Percentiles rank a stretch among this genome's conserved stretches.
Conservation (phyloP, 2,329 filamentous ascomycete species). For the Aspergillus vadensis region DNA sequence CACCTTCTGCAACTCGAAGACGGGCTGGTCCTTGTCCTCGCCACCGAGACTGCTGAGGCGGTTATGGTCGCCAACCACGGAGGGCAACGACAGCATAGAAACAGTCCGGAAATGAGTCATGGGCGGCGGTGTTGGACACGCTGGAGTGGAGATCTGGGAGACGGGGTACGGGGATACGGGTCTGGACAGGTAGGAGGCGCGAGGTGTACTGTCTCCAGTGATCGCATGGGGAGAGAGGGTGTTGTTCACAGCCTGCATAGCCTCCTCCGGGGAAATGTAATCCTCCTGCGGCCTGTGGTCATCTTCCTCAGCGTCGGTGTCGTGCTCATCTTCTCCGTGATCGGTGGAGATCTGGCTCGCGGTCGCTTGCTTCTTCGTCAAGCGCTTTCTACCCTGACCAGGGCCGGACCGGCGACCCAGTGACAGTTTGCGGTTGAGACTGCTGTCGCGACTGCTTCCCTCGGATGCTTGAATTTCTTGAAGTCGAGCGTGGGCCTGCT, state of each 20-base stretch:
- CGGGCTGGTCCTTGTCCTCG: slow-evolving; percentile 56
- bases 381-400: slow-evolving; percentile 26
- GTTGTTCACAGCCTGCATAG: slow-evolving; percentile 11
- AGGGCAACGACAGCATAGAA: slow-evolving; percentile 57
- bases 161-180: slow-evolving; percentile 8
- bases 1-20: slow-evolving; percentile 63
- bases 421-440: slow-evolving; percentile 37
- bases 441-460: slow-evolving; percentile 25
- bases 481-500: slow-evolving; percentile 1
- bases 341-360: background rate
- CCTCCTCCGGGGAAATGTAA: slow-evolving; percentile 14
- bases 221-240: background rate
- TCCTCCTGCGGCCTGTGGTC: background rate
- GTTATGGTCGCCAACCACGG: slow-evolving; percentile 59
- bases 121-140: background rate
- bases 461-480: slow-evolving; percentile 31
- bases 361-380: background rate
- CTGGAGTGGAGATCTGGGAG: slow-evolving; percentile 6
- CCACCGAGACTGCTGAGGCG: background rate
- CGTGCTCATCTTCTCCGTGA: background rate
- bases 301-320: background rate
- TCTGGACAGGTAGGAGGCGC: background rate
- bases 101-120: slow-evolving; percentile 29
- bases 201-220: background rate
- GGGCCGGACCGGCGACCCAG: slow-evolving; percentile 42